Conservation (phyloP, 2,329 filamentous ascomycete genomes). For the Trichophaea hybrida region DNA sequence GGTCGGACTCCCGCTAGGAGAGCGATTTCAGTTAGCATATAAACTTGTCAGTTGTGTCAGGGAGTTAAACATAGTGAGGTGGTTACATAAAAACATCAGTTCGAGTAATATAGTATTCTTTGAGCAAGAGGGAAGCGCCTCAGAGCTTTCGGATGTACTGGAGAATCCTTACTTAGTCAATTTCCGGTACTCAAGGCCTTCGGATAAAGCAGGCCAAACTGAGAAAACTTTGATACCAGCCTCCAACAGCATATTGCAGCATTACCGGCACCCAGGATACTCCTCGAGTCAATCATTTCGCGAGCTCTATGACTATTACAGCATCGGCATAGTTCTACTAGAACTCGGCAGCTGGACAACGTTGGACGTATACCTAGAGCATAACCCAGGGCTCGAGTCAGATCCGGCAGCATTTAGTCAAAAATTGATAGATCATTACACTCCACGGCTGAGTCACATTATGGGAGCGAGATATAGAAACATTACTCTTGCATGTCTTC, state of each 20-base stretch:
- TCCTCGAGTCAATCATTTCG: not conserved
- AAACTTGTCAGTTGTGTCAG: constrained; percentile 2
- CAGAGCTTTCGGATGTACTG: not conserved
- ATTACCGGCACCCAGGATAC: not conserved
- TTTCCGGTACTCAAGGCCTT: not conserved
- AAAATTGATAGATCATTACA: not conserved
- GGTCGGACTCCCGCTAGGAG: not conserved
- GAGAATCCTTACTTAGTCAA: not conserved
- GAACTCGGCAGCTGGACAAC: constrained; percentile 11
- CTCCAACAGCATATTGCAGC: not conserved
- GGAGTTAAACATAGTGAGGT: constrained; percentile 9
- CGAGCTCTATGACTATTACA: constrained; percentile 7
- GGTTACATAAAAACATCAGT: constrained; percentile 18
- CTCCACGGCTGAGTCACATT: not conserved
- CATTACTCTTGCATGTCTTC: not conserved
- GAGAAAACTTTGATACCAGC: not conserved
- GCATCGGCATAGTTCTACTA: constrained; percentile 8
- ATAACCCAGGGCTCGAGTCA: not conserved
- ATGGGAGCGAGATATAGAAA: constrained; percentile 5
- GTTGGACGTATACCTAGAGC: constrained; percentile 12
- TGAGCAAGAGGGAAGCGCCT: not conserved
- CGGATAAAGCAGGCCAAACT: not conserved
- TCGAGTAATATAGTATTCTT: constrained; percentile 15
- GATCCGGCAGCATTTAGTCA: not conserved
- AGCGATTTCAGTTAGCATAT: not conserved